Evolutionary conservation across 352 stramenopile genomes (phyloP).

Genomic region (Globisporangium cylindrosporum): DNA sequence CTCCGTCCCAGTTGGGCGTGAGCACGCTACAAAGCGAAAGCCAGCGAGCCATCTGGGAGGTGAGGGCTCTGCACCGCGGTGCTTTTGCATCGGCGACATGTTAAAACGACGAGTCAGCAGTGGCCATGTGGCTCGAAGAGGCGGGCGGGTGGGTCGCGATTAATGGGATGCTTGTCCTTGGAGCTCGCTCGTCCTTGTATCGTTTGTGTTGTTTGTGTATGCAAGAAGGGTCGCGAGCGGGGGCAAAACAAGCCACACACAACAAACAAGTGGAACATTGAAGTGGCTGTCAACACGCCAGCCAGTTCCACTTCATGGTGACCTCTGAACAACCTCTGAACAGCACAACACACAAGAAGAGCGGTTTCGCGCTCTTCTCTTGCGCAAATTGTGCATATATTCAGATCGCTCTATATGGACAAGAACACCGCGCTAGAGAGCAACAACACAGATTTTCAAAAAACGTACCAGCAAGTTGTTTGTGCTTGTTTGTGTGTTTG

Average conservation of each 20-base stretch:
- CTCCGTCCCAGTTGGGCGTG: not conserved
- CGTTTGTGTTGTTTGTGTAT: not conserved
- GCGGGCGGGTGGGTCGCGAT: not conserved
- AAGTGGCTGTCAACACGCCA: slow-evolving; percentile 7
- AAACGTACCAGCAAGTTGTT: not conserved
- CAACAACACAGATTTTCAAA: no score
- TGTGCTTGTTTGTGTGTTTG: no score
- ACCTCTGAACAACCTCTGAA: not conserved
- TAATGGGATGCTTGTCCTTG: not conserved
- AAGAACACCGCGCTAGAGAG: not conserved
- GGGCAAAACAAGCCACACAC: not conserved
- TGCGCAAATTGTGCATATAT: not conserved
- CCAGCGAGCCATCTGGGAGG: slow-evolving; percentile 9
- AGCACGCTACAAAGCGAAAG: not conserved
- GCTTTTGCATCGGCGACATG: slow-evolving; percentile 13
- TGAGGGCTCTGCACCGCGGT: not conserved
- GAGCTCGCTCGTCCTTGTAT: not conserved
- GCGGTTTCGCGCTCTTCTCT: not conserved
- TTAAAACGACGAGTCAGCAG: slow-evolving; percentile 5
- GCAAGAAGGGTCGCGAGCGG: not conserved
- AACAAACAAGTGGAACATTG: slow-evolving; percentile 1
- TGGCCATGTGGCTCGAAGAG: slow-evolving; percentile 7
- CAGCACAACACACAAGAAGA: not conserved
- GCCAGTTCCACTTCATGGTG: not conserved
- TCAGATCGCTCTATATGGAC: not conserved